Percentiles rank a stretch among this genome's conserved stretches.
These are phyloP conservation scores for Lachnellula suecica DNA, from an alignment of 2,329 filamentous ascomycete genomes.

Conservation along the genomic window DNA sequence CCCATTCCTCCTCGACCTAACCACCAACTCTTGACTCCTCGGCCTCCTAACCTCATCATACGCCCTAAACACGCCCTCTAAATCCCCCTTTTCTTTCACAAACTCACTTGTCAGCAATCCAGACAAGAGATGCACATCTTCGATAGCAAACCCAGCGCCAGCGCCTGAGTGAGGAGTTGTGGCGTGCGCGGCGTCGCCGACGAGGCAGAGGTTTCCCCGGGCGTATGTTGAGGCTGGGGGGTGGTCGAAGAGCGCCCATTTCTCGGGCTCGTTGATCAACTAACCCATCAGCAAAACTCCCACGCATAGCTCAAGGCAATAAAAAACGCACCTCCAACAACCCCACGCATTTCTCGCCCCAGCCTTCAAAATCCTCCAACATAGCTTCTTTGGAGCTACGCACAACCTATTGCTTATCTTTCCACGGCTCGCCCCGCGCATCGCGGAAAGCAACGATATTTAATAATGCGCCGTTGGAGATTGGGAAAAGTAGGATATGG, in stretches of 20 bases:
- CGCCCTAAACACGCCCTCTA: constrained; percentile 36
- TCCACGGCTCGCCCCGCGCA: constrained; percentile 40
- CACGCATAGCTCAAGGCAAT: too few relatives aligned
- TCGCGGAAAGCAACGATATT: constrained; percentile 52
- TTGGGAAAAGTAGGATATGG: constrained; percentile 59
- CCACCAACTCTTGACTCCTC: too few relatives aligned
- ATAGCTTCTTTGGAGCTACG: constrained; percentile 42
- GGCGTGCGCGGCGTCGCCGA: constrained; percentile 59
- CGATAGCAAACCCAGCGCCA: constrained; percentile 55
- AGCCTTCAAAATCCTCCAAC: constrained; percentile 37
- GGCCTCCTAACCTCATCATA: constrained; percentile 38
- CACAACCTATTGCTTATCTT: constrained; percentile 35
- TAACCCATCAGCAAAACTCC: constrained; percentile 9
- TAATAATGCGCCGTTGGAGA: constrained; percentile 51
- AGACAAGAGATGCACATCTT: constrained; percentile 49
- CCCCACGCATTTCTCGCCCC: constrained; percentile 31
- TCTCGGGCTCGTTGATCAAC: constrained; percentile 40
- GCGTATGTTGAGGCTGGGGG: constrained; percentile 39
- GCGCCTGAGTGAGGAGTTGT: constrained; percentile 51
- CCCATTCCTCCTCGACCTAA: too few relatives aligned
- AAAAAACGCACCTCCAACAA: constrained; percentile 2
- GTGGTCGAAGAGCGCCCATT: constrained; percentile 47
- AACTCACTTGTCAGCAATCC: constrained; percentile 52
- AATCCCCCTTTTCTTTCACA: constrained; percentile 19
- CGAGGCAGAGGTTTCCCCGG: constrained; percentile 44